These are phyloP conservation scores for Aspergillus fischeri DNA, from an alignment of 2,329 filamentous ascomycete genomes.

Conservation along the genomic window DNA sequence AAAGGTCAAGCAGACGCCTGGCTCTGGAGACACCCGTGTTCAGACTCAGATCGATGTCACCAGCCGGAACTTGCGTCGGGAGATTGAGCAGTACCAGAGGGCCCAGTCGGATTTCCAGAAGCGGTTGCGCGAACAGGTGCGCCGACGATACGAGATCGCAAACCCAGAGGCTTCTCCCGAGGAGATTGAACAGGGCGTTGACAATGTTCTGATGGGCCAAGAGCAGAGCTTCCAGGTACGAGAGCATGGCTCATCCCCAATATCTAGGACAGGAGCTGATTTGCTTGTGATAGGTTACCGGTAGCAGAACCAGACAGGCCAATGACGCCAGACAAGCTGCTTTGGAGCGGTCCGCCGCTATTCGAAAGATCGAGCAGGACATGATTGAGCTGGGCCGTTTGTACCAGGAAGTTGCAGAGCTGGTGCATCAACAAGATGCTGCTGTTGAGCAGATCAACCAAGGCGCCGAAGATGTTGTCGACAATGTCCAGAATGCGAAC, in stretches of 20 bases:
- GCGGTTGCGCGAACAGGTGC: conserved; percentile 76
- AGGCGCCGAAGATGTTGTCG: conserved; percentile 78
- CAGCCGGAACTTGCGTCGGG: conserved; percentile 72
- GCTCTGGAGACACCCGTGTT: conserved; percentile 69
- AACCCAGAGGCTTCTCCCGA: conserved; percentile 72
- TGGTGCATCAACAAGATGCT: conserved; percentile 82
- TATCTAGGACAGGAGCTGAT: neutral
- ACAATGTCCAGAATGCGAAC: conserved; percentile 81
- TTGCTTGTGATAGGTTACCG: conserved; percentile 24
- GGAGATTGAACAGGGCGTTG: conserved; percentile 73
- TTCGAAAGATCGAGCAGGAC: conserved; percentile 87
- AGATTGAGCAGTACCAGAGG: conserved; percentile 76
- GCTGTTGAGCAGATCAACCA: conserved; percentile 77
- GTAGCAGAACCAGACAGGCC: conserved; percentile 63
- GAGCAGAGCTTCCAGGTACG: conserved; percentile 81
- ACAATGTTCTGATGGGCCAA: conserved; percentile 59
- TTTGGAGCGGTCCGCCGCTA: conserved; percentile 75
- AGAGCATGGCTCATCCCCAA: neutral
- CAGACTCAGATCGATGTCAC: conserved; percentile 75
- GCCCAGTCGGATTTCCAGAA: conserved; percentile 77
- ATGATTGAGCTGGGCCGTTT: conserved; percentile 83
- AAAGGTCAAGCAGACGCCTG: conserved; percentile 75
- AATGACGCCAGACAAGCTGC: conserved; percentile 75
- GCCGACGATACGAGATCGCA: conserved; percentile 86
- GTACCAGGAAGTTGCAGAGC: conserved; percentile 82